Percentiles rank a stretch among this genome's conserved stretches.
Conservation (phyloP, 305 asterid species). For the Fraxinus platypoda region DNA sequence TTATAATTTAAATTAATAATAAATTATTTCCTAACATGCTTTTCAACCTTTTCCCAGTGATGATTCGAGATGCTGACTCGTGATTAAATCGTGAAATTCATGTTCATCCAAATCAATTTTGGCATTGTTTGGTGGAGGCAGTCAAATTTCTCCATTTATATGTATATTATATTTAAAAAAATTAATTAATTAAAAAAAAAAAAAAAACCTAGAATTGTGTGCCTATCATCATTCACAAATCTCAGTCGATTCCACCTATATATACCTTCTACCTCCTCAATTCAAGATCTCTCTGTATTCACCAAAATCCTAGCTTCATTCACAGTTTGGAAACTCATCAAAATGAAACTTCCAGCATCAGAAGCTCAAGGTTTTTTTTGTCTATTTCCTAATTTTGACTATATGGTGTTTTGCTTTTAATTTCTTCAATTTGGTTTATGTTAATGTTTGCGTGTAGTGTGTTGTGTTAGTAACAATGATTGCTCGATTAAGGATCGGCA, state of each 20-base stretch:
- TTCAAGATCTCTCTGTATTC: background rate
- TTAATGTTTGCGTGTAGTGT: background rate
- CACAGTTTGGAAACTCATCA: slow-evolving; percentile 5
- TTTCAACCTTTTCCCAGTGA: too few species aligned
- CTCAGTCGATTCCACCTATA: background rate
- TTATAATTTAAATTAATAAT: too few species aligned
- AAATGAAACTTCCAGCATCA: slow-evolving; percentile 53
- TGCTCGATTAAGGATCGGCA: background rate
- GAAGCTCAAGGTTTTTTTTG: slow-evolving; percentile 41
- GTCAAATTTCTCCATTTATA: too few species aligned
- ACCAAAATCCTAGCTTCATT: background rate
- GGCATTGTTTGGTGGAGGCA: too few species aligned
- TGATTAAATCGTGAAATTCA: too few species aligned
- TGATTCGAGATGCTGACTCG: too few species aligned
- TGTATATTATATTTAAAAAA: too few species aligned
- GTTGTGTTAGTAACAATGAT: background rate
- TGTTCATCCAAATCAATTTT: too few species aligned
- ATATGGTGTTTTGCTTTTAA: background rate
- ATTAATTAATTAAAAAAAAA: too few species aligned
- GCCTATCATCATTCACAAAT: background rate
- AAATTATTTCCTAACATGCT: too few species aligned
- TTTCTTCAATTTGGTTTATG: background rate
- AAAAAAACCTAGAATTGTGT: slow-evolving; percentile 9
- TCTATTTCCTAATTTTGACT: background rate
- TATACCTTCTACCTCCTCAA: background rate